Base-by-base conservation (phyloP, 495 filamentous ascomycete species). In the Sabuloglossum arenarium region DNA sequence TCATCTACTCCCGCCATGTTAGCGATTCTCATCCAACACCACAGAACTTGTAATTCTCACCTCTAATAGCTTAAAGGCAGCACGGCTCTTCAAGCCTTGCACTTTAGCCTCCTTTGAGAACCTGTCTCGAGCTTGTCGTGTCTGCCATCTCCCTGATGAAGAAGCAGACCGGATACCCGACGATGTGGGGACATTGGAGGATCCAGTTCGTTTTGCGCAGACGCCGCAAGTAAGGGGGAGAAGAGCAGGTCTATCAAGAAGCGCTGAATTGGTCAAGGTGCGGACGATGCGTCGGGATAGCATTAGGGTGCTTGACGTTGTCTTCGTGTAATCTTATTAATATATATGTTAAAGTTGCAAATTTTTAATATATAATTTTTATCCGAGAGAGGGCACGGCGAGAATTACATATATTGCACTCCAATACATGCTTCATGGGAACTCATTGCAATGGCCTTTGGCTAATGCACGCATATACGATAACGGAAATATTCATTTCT, bases 61-160 rank as follows among this genome's bases (percentile, higher is more conserved):
- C 72, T 90, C 83, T 28, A 94, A 65, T 28, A 98, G 75, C 67
- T 98, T 98, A 66, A 88, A 94, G 8, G 86, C 91, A 56, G 91
- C 93, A 60, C 91, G 81, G 59, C 85, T 88, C 68, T 88, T 94
- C 32, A 94, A 69, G 0, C 79, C 81, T 59, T 82, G 75, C 3
- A 88, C 77, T 61, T 77, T 79, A 10, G 91, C 88, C 53, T 80
- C 71, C 56, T 75, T 79, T 0, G 79, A 77, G 67, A 79, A 90
- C 34, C 59, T 65, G 68, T 98, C 91, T 47, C 67, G 75, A 21
- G 67, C 67, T 59, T 94, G 87, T 43, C 91, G 85, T 19, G 70
- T 70, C 60, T 85, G 80, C 91, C 93, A 98, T 70, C 80, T 71
- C 59, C 79, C 80, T 25, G 78, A 88, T 14, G 86, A 89, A 2